Percentiles rank a stretch among this genome's conserved stretches.
These are phyloP conservation scores for Quercus engelmannii DNA, from an alignment of 306 rosid genomes.

Conservation along the genomic window DNA sequence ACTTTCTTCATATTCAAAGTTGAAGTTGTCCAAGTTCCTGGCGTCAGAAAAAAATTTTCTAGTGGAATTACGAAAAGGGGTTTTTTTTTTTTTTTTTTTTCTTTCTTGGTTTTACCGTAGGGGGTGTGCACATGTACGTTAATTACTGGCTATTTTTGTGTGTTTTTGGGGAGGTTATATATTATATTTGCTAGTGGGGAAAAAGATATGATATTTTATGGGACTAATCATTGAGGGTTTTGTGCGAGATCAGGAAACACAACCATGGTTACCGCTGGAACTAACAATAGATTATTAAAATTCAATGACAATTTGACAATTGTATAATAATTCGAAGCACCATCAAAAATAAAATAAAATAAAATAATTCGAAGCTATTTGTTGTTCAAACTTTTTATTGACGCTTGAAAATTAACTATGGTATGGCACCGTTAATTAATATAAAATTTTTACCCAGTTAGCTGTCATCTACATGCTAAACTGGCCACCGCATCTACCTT, in stretches of 20 bases:
- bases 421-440: no score
- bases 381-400: not conserved
- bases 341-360: not conserved
- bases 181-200: not conserved
- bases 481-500: no score
- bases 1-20: not conserved
- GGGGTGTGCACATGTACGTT: constrained; percentile 32
- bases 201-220: constrained; percentile 17
- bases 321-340: not conserved
- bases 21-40: not conserved
- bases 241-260: constrained; percentile 59
- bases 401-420: no score
- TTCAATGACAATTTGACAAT: not conserved
- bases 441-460: no score
- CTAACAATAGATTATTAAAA: not conserved
- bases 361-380: not conserved
- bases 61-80: not conserved
- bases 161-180: no score
- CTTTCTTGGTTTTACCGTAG: not conserved
- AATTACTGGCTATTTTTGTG: no score
- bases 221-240: constrained; percentile 45
- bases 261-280: constrained; percentile 14
- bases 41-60: not conserved
- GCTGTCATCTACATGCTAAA: no score
- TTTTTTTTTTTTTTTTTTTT: not conserved